phyloP scores from a whole-genome alignment of 208 protist species.

The Leishmania arabica region DNA sequence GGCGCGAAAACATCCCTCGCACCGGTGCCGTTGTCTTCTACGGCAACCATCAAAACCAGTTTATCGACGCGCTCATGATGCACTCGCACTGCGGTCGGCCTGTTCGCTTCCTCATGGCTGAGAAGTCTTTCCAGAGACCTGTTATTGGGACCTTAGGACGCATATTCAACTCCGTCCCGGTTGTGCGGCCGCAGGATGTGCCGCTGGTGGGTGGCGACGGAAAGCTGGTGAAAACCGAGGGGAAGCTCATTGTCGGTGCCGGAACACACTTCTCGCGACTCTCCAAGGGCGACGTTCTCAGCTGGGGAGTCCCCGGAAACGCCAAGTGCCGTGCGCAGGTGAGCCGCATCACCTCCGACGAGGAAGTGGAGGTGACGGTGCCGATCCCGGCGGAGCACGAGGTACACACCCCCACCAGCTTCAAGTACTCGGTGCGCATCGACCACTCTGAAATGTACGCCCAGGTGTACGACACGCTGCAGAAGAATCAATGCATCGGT shows the following conservation, averaged over 20 bases:
- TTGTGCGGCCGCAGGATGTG: slow-evolving; percentile 93
- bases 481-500: slow-evolving; percentile 87
- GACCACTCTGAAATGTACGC: slow-evolving; percentile 93
- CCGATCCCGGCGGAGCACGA: slow-evolving; percentile 59
- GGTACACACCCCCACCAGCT: slow-evolving; percentile 45
- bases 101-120: slow-evolving; percentile 93
- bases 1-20: slow-evolving; percentile 86
- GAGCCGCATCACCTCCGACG: slow-evolving; percentile 60
- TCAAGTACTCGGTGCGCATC: slow-evolving; percentile 84
- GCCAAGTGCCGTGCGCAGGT: slow-evolving; percentile 73
- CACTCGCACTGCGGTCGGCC: slow-evolving; percentile 70
- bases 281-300: slow-evolving; percentile 71
- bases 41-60: slow-evolving; percentile 94
- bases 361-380: slow-evolving; percentile 77
- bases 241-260: slow-evolving; percentile 54
- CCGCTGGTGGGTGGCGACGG: slow-evolving; percentile 61
- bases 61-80: slow-evolving; percentile 93
- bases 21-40: slow-evolving; percentile 93
- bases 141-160: slow-evolving; percentile 87
- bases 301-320: slow-evolving; percentile 44
- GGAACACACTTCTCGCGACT: slow-evolving; percentile 79
- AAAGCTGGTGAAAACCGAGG: slow-evolving; percentile 48
- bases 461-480: slow-evolving; percentile 87
- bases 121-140: slow-evolving; percentile 84
- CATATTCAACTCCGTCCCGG: slow-evolving; percentile 90